Conservation (phyloP, 2,329 filamentous ascomycete species). For the Epichloe elymi region DNA sequence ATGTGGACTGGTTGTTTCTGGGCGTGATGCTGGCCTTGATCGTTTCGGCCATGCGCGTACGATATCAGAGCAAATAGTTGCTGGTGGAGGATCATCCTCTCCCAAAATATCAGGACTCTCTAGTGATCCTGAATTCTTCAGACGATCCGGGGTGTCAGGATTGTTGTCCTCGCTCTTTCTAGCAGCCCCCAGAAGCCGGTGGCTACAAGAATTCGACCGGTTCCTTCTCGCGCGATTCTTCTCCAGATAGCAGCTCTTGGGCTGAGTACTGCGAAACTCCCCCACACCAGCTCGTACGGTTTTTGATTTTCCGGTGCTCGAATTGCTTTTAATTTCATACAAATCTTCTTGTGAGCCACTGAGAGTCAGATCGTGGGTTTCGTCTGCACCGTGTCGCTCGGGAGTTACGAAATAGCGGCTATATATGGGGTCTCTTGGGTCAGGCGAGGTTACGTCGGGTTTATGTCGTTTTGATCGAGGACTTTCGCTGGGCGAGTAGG, state of each 20-base stretch:
- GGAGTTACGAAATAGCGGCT: background rate
- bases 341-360: conserved; percentile 2
- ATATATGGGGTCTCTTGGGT: background rate
- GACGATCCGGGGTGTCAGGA: background rate
- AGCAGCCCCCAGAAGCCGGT: background rate
- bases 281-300: background rate
- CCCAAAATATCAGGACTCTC: background rate
- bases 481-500: background rate
- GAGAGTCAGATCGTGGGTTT: background rate
- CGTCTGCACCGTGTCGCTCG: background rate
- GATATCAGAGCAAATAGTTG: conserved; percentile 14
- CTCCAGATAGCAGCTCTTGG: background rate
- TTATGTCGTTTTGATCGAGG: conserved; percentile 4
- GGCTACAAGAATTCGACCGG: conserved; percentile 13
- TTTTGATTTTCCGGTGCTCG: conserved; percentile 1
- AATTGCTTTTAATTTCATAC: background rate
- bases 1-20: conserved; percentile 5
- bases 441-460: background rate
- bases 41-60: conserved; percentile 1
- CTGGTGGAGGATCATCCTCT: conserved; percentile 7
- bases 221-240: background rate
- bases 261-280: background rate
- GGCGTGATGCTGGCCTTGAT: background rate
- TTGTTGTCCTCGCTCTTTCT: background rate
- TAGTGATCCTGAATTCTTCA: background rate